Percentiles rank a stretch among this genome's conserved stretches.
Evolutionary conservation across 768 basidiomycete species (phyloP).

Genomic region (Multifurca ochricompacta): DNA sequence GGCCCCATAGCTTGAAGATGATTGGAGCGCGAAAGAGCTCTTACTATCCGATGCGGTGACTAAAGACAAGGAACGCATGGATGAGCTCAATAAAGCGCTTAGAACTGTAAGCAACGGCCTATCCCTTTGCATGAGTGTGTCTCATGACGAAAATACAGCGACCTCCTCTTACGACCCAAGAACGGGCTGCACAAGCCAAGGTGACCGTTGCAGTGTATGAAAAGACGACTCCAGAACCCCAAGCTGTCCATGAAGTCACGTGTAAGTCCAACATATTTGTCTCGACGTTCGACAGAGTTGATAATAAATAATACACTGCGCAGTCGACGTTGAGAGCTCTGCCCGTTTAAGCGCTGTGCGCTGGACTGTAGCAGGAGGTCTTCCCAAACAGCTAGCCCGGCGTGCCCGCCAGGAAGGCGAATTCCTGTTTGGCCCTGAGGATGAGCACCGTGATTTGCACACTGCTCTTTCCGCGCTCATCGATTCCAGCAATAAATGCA

Average conservation of each 20-base stretch:
- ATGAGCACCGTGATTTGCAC: background rate
- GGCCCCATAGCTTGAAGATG: background rate
- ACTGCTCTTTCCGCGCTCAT: background rate
- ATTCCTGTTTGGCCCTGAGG: background rate
- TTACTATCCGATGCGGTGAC: background rate
- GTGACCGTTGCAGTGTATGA: background rate
- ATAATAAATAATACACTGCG: background rate
- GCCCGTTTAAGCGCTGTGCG: constrained; percentile 7
- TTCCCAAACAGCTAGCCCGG: background rate
- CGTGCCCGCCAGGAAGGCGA: background rate
- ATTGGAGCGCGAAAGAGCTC: background rate
- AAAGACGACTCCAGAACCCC: background rate
- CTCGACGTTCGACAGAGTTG: background rate
- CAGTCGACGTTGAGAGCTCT: background rate
- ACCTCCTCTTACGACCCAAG: background rate
- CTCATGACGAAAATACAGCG: background rate
- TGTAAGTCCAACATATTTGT: background rate
- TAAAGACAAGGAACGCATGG: constrained; percentile 11
- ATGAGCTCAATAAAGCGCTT: constrained; percentile 1
- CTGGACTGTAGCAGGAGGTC: background rate
- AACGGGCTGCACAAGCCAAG: background rate
- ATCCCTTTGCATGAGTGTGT: background rate
- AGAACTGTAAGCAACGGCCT: background rate
- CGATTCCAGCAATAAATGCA: background rate
- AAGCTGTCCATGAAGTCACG: background rate